Base-by-base conservation (phyloP, 1,139 yeast genomes). In the Ogataea hybrid region DNA sequence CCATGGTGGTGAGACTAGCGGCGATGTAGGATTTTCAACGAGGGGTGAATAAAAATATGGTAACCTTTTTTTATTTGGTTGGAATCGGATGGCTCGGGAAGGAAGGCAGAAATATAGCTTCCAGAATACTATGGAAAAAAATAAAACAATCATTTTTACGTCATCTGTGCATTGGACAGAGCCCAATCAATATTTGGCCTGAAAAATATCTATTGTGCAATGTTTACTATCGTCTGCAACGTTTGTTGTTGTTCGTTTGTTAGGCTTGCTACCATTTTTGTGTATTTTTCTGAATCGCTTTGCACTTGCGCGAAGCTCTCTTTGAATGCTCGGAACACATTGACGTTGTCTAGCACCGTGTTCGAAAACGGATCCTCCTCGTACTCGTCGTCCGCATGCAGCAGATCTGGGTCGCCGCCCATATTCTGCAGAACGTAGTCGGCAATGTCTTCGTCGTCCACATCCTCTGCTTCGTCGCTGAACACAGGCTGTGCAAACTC, bases 291-390 rank as follows among this genome's bases (percentile, higher is more conserved):
- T 2, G 56, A 35, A 42, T 71, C 71, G 14, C 54, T 54, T 50
- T 70, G 62, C n/a, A 75, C 46, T 6, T 54, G 56, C n/a, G 54
- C 39, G 29, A 77, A 58, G 21, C 65, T 62, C 16, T 72, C 70
- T 48, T 76, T 70, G 58, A 81, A 72, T 5, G 71, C 68, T 5
- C 64, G 62, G 55, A 79, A 81, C 6, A 88, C 77, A 55, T 90
- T 81, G 32, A 90, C 65, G 32, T 69, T 66, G 55, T 92, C 97
- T 45, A 92, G 68, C 1, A 95, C 82, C 2, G 89, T 83, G 38
- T 83, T 80, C 3, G 84, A 77, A 51, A 87, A 71, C 3, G 96
- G 90, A 62, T 92, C 49, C 32, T 59, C 64, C 25, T 59, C 63
- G 28, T 47, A 40, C 18, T 53, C 59, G 5, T 52, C 55, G 39